phyloP scores from a whole-genome alignment of 495 filamentous ascomycete species.

The Melanomma pulvis-pyrius region DNA sequence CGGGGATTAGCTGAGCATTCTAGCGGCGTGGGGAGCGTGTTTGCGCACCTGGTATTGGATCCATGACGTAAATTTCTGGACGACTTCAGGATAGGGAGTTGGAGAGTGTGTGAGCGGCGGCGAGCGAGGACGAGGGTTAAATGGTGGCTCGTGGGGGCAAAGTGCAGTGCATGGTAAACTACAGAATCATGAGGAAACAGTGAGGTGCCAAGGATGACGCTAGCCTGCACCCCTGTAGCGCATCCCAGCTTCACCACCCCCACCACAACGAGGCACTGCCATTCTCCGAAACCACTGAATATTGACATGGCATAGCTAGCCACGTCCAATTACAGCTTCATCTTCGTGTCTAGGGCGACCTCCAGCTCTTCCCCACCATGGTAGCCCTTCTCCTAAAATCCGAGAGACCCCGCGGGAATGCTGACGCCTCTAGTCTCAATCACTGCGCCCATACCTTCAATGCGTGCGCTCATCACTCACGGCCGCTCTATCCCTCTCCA shows the following conservation, averaged over 20 bases:
- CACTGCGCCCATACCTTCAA: slow-evolving; percentile 94
- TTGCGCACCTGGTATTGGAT: slow-evolving; percentile 40
- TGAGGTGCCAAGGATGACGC: slow-evolving; percentile 3
- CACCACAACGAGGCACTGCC: slow-evolving; percentile 11
- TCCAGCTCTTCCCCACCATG: slow-evolving; percentile 20
- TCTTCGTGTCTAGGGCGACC: neutral
- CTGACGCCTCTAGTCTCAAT: slow-evolving; percentile 76
- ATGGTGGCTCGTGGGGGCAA: slow-evolving; percentile 19
- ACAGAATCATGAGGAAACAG: slow-evolving; percentile 20
- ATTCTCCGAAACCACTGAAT: slow-evolving; percentile 3
- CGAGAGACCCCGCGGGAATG: slow-evolving; percentile 2
- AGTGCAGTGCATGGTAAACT: neutral
- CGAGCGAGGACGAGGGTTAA: neutral
- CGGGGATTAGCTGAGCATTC: slow-evolving; percentile 18
- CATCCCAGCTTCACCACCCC: slow-evolving; percentile 16
- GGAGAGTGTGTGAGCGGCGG: neutral
- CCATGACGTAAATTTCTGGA: slow-evolving; percentile 35
- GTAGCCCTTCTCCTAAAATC: slow-evolving; percentile 3
- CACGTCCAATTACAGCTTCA: neutral
- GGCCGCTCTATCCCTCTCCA: slow-evolving; percentile 89
- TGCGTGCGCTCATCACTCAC: slow-evolving; percentile 93
- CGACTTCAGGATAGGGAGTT: neutral
- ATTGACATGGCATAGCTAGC: slow-evolving; percentile 25
- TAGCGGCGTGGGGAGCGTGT: neutral
- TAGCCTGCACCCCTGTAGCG: slow-evolving; percentile 15